Conservation (phyloP, 2,329 filamentous ascomycete species). For the Aspergillus persii region DNA sequence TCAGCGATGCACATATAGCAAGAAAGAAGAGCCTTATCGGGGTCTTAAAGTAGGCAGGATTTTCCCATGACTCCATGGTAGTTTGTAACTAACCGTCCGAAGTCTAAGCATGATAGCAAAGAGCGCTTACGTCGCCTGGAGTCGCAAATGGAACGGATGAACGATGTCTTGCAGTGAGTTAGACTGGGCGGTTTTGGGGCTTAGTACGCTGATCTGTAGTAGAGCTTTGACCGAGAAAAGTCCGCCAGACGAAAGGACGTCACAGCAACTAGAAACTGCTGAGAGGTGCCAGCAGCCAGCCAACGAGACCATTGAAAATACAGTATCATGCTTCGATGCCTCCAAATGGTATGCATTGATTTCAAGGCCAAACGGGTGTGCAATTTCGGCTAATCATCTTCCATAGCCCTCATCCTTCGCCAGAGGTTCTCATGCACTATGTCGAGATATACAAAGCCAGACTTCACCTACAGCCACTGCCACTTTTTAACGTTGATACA, state of each 20-base stretch:
- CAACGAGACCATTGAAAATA: background rate
- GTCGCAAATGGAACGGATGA: background rate
- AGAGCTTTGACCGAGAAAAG: background rate
- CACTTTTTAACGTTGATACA: background rate
- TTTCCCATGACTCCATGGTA: background rate
- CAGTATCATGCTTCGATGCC: background rate
- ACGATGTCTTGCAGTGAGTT: background rate
- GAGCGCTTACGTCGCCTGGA: background rate
- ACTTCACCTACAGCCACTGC: conserved; percentile 8
- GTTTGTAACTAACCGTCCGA: background rate
- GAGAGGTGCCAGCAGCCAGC: background rate
- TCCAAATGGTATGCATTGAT: background rate
- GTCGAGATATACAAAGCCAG: conserved; percentile 2
- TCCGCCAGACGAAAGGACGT: background rate
- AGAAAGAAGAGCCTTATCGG: background rate
- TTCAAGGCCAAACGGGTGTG: no score
- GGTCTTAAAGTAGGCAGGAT: background rate
- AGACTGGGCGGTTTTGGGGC: no score
- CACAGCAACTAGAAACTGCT: background rate
- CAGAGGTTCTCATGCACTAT: background rate
- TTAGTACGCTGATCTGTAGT: background rate
- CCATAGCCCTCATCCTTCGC: background rate
- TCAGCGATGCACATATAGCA: conserved; percentile 3
- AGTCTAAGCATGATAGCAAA: background rate
- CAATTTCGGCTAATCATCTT: background rate